phyloP scores from a whole-genome alignment of 129 eudicot species.

The Pittosporum tobira region DNA sequence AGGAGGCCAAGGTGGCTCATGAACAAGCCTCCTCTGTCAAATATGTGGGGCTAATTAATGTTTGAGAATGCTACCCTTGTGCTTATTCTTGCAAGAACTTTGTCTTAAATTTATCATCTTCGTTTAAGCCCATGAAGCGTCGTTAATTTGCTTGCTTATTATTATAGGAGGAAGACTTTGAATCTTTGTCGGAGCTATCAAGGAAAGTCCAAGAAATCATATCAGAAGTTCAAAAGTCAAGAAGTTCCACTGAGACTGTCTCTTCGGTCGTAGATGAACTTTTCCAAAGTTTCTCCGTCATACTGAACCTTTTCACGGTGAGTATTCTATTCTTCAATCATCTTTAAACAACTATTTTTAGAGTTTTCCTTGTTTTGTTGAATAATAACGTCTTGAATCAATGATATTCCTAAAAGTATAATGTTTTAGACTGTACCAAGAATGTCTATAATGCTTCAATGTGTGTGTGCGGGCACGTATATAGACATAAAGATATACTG shows the following conservation, averaged over 20 bases:
- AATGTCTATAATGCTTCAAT: background rate
- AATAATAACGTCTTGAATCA: background rate
- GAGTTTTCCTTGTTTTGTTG: background rate
- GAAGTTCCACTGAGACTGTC: slow-evolving; percentile 23
- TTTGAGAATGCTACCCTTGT: slow-evolving; percentile 5
- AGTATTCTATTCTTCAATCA: slow-evolving; percentile 32
- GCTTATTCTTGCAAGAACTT: background rate
- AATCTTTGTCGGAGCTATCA: slow-evolving; percentile 30
- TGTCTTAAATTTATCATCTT: background rate
- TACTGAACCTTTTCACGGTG: slow-evolving; percentile 39
- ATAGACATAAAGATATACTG: too few species aligned
- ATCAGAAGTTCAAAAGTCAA: slow-evolving; percentile 45
- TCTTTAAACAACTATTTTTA: background rate
- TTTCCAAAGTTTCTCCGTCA: slow-evolving; percentile 27
- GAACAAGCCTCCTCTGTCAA: slow-evolving; percentile 35
- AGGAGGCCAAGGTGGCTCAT: slow-evolving; percentile 55
- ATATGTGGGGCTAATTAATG: slow-evolving; percentile 17
- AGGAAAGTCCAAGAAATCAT: slow-evolving; percentile 46
- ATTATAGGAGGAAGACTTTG: slow-evolving; percentile 33
- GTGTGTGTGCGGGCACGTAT: background rate
- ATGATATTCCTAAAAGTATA: background rate
- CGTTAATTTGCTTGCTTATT: slow-evolving; percentile 13
- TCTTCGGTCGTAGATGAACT: slow-evolving; percentile 57
- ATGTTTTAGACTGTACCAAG: background rate
- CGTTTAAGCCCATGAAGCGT: slow-evolving; percentile 8